Base-by-base conservation (phyloP, 139 green algal species). In the Closterium sp. region DNA sequence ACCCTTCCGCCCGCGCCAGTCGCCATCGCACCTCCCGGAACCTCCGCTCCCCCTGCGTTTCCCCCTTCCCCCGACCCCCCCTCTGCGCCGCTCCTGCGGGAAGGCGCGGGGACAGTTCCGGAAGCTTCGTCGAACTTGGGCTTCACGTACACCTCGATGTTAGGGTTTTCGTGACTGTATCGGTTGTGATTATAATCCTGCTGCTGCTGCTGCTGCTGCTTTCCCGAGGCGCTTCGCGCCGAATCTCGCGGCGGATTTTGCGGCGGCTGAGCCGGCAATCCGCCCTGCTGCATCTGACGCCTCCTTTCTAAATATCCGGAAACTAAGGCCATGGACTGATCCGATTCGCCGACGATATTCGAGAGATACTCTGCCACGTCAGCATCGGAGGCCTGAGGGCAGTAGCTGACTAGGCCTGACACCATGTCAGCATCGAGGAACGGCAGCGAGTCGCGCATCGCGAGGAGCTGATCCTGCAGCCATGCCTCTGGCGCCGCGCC, bases 341-440 rank as follows among this genome's bases (percentile, higher is more conserved):
- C 30, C 30, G 83, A 86, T 32, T 86, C 83, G 83, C 83, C 83
- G 30, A 86, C 83, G 7, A 86, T 32, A 19, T 86, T 86, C 7
- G 30, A 33, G 16, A 69, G 30, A 34, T 90, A 90, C 66, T 90
- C 87, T 34, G 31, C 66, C 31, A 90, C 33, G 30, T 90, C 87
- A 33, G 86, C 33, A 33, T 90, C 87, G 31, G 33, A 88, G 25
- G 33, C 87, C 23, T 90, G 55, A 31, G 87, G 87, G 87, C 87
- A 90, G 66, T 90, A 90, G 87, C 87, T 90, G 33, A 90, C 87
- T 43, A 90, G 35, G 4, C 87, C 87, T 87, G 31, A 43, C 87
- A 90, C 33, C 87, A 90, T 90, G 33, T 90, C 87, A 31, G 31
- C 16, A 87, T 90, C 87, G 33, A 90, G 23, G 33, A 36, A 85